Conservation (phyloP, 2,329 filamentous ascomycete species). For the Raffaelea arxii region DNA sequence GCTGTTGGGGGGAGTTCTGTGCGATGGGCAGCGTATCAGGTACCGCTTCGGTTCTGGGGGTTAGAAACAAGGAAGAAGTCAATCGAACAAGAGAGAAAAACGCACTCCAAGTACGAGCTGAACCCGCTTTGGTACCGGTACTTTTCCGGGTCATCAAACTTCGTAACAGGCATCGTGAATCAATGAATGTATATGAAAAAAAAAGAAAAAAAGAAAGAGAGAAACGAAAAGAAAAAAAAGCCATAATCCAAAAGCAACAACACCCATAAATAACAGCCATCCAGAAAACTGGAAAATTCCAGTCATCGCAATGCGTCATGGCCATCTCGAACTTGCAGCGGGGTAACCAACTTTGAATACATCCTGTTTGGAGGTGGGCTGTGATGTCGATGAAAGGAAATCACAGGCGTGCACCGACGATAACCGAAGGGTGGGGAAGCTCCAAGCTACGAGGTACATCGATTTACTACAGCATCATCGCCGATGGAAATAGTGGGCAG, state of each 20-base stretch:
- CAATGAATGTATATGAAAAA: neutral
- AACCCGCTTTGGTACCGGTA: conserved; percentile 77
- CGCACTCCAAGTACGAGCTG: conserved; percentile 65
- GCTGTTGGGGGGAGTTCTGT: conserved; percentile 75
- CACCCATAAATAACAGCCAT: neutral
- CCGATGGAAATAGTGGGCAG: too few relatives aligned
- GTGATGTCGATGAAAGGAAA: neutral
- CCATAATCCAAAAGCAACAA: neutral
- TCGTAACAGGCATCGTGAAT: conserved; percentile 37
- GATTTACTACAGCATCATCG: too few relatives aligned
- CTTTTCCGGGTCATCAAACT: conserved; percentile 38
- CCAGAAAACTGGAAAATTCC: too few relatives aligned
- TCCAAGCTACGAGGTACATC: too few relatives aligned
- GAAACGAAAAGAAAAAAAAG: neutral
- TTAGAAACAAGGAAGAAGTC: neutral
- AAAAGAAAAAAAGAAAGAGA: neutral
- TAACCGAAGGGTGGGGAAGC: too few relatives aligned
- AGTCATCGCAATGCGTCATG: too few relatives aligned
- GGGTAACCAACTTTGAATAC: too few relatives aligned
- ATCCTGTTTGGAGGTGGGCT: too few relatives aligned
- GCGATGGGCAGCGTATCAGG: conserved; percentile 63
- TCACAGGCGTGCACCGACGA: conserved; percentile 5
- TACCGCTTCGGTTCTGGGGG: conserved; percentile 61
- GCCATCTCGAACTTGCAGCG: too few relatives aligned
- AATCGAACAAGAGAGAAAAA: neutral